These are phyloP conservation scores for Xylaria sp. DNA, from an alignment of 2,329 filamentous ascomycete genomes.

Conservation along the genomic window DNA sequence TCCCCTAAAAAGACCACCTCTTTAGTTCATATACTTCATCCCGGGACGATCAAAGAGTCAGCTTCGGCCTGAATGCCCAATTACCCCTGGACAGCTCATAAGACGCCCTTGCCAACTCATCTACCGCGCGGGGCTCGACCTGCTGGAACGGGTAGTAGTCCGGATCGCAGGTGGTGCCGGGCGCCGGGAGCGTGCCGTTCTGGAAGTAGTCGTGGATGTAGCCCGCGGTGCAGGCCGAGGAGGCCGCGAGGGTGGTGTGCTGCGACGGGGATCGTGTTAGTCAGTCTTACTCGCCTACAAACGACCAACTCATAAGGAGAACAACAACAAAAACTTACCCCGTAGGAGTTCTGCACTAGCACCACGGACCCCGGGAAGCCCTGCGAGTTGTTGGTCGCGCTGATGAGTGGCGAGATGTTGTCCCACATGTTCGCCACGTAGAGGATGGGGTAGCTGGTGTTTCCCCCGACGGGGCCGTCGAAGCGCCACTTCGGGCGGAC, in stretches of 20 bases:
- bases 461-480: constrained; percentile 37
- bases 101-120: constrained; percentile 20
- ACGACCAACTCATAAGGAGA: no score
- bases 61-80: constrained; percentile 11
- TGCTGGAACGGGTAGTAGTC: constrained; percentile 48
- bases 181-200: constrained; percentile 47
- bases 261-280: constrained; percentile 25
- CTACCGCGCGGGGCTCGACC: not conserved
- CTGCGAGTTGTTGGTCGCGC: constrained; percentile 35
- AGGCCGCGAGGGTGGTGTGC: constrained; percentile 53
- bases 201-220: constrained; percentile 50
- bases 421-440: constrained; percentile 42
- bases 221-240: constrained; percentile 48
- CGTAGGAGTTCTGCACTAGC: constrained; percentile 53
- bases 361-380: constrained; percentile 50
- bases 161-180: constrained; percentile 49
- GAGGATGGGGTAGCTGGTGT: constrained; percentile 40
- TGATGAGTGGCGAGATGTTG: constrained; percentile 39
- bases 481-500: constrained; percentile 36
- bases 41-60: not conserved
- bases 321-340: constrained; percentile 50
- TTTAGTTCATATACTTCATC: not conserved
- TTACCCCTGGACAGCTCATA: constrained; percentile 15
- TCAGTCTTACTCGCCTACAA: no score
- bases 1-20: not conserved